Evolutionary conservation across 768 basidiomycete species (phyloP).

Genomic region (Amanita brunnescens): DNA sequence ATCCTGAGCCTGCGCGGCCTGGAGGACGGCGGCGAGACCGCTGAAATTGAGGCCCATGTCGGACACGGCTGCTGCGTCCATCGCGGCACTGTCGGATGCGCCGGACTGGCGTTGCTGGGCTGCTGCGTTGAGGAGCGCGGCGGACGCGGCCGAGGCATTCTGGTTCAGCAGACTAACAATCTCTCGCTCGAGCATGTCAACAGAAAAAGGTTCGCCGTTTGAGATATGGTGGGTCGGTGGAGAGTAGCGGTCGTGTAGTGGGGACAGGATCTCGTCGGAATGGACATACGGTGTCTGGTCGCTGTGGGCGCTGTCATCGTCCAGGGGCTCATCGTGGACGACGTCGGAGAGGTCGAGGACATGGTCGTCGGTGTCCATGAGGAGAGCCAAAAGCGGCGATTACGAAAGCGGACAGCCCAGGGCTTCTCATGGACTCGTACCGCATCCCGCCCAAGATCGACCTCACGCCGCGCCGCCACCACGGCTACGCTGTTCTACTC

Average conservation of each 20-base stretch:
- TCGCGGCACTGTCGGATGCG: conserved; percentile 18
- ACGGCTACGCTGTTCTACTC: conserved; percentile 74
- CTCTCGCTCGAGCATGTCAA: conserved; percentile 72
- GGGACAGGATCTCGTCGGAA: conserved; percentile 31
- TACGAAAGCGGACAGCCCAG: not conserved
- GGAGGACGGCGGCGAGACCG: conserved; percentile 69
- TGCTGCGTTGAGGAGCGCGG: conserved; percentile 54
- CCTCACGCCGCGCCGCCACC: conserved; percentile 61
- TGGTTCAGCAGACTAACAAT: conserved; percentile 68
- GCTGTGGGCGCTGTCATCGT: conserved; percentile 49
- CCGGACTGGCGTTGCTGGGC: conserved; percentile 52
- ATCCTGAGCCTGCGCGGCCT: conserved; percentile 63
- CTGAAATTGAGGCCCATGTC: conserved; percentile 49
- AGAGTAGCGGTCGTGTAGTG: conserved; percentile 27
- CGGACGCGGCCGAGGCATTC: conserved; percentile 62
- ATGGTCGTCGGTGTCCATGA: conserved; percentile 51
- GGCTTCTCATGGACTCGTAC: conserved; percentile 19
- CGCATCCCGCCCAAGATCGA: conserved; percentile 44
- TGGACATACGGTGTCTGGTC: too few species aligned
- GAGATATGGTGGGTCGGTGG: conserved; percentile 29
- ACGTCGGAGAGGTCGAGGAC: conserved; percentile 76
- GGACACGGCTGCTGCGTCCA: conserved; percentile 19
- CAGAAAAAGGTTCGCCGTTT: conserved; percentile 44
- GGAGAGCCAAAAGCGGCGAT: conserved; percentile 4
- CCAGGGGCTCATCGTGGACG: conserved; percentile 71